These are phyloP conservation scores for Pichia membranifaciens DNA, from an alignment of 805 yeast genomes.

Conservation along the genomic window DNA sequence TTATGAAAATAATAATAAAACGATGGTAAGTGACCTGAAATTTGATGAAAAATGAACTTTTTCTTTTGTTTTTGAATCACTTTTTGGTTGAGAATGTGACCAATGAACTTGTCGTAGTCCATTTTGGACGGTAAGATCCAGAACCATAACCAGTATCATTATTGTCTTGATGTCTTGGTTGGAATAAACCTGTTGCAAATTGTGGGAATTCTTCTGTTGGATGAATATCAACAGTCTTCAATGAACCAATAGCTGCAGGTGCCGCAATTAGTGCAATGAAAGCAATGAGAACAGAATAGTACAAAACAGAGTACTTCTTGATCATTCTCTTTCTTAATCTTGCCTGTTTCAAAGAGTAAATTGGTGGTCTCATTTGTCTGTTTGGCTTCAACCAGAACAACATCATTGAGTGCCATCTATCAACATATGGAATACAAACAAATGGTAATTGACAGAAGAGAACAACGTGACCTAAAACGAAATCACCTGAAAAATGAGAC, in stretches of 20 bases:
- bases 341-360: slow-evolving; percentile 93
- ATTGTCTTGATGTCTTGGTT: slow-evolving; percentile 76
- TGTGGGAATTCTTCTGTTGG: slow-evolving; percentile 28
- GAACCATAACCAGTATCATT: slow-evolving; percentile 72
- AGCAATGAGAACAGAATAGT: slow-evolving; percentile 60
- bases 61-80: not conserved
- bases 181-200: slow-evolving; percentile 64
- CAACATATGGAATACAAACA: slow-evolving; percentile 77
- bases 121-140: slow-evolving; percentile 34
- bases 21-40: not conserved
- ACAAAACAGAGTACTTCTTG: slow-evolving; percentile 81
- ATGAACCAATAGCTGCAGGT: slow-evolving; percentile 76
- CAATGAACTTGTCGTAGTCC: slow-evolving; percentile 40
- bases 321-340: slow-evolving; percentile 97
- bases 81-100: slow-evolving; percentile 45
- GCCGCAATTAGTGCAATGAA: slow-evolving; percentile 78
- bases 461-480: slow-evolving; percentile 83
- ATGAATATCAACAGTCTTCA: slow-evolving; percentile 36
- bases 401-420: slow-evolving; percentile 97
- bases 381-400: slow-evolving; percentile 98
- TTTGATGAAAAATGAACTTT: too few relatives aligned
- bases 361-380: slow-evolving; percentile 96
- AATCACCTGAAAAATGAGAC: slow-evolving; percentile 96
- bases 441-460: slow-evolving; percentile 87
- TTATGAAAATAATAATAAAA: not conserved